Evolutionary conservation across 2,329 filamentous ascomycete genomes (phyloP).

Genomic region (Paecilomyces variotii): DNA sequence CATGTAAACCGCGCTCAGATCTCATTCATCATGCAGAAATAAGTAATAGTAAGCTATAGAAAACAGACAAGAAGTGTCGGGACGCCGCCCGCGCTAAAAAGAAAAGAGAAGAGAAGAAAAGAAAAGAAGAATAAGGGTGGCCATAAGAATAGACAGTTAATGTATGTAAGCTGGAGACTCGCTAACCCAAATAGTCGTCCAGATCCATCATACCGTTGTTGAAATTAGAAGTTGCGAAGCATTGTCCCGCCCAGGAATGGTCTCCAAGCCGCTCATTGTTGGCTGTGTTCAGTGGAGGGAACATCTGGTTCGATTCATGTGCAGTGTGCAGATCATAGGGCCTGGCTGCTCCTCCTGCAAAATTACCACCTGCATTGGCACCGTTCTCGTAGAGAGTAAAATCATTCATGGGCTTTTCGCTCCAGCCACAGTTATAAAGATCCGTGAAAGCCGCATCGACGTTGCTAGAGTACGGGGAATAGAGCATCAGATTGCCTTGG

Average conservation of each 20-base stretch:
- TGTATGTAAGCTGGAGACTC: not conserved
- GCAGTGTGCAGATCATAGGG: not conserved
- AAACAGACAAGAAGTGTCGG: not conserved
- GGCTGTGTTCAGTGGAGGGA: constrained; percentile 11
- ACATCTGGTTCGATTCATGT: constrained; percentile 12
- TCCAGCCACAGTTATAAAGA: constrained; percentile 9
- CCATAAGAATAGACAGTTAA: not conserved
- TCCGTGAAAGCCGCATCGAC: constrained; percentile 17
- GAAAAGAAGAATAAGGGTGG: not conserved
- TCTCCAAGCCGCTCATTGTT: constrained; percentile 7
- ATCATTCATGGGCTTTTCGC: constrained; percentile 13
- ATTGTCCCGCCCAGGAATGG: constrained; percentile 10
- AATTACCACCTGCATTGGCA: constrained; percentile 1
- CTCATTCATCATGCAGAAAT: not conserved
- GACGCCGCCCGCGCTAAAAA: not conserved
- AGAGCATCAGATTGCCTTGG: constrained; percentile 22
- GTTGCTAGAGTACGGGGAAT: constrained; percentile 16
- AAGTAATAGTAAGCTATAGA: not conserved
- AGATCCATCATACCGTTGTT: not conserved
- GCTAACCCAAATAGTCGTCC: not conserved
- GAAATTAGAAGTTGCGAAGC: not conserved
- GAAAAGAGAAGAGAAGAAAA: not conserved
- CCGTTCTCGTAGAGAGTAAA: constrained; percentile 20
- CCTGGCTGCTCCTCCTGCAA: constrained; percentile 6
- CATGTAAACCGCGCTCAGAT: not conserved